Base-by-base conservation (phyloP, 179 eudicot species). In the Beta corolliflora region DNA sequence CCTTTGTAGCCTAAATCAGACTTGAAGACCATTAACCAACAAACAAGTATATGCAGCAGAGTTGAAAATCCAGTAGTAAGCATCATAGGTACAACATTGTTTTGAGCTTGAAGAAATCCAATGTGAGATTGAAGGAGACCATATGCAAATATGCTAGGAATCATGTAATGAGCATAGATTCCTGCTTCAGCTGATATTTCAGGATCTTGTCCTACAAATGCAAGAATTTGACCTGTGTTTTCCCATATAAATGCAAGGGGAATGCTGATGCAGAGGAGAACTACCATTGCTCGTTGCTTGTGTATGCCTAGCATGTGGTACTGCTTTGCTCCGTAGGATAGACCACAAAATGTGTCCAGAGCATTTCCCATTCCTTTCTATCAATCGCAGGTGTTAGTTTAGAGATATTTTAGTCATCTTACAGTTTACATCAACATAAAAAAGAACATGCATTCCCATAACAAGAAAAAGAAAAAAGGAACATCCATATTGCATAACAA, bases 351-450 rank as follows among this genome's bases (percentile, higher is more conserved):
- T 36, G 98, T 94, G 77, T 94, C 98, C 71, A 94, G 66, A 46
- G 95, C 97, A 78, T 93, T 83, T 9, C 92, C 86, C 95, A 94
- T 88, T 68, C 98, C 98, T 87, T 85, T 77, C 98, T 94, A 77
- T 36, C 68, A 82, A 46, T 18, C 11, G 9, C 55, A 70, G 11
- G 18, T 19, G 9, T 12, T 50, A 29, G 69, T 65, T 36, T 2
- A 36, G 41, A 36, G 41, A 36, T 36, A 36, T 36, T 36, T 36
- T 36, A 36, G 41, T 36, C 41, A 36, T 36, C 41, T 36, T 36
- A 36, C 41, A 36, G 41, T 36, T 36, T 36, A 36, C 41, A 36
- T 36, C 41, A 36, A 36, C 41, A 36, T 36, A 36, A 36, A 36
- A 36, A 36, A 36, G 41, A 36, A 36, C 41, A 36, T 36, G 41